A percentile compares a stretch with the other conserved stretches of the same genome.
phyloP scores from a whole-genome alignment of 192 early-diverging fungal genomes.

The Umbelopsis vinacea region DNA sequence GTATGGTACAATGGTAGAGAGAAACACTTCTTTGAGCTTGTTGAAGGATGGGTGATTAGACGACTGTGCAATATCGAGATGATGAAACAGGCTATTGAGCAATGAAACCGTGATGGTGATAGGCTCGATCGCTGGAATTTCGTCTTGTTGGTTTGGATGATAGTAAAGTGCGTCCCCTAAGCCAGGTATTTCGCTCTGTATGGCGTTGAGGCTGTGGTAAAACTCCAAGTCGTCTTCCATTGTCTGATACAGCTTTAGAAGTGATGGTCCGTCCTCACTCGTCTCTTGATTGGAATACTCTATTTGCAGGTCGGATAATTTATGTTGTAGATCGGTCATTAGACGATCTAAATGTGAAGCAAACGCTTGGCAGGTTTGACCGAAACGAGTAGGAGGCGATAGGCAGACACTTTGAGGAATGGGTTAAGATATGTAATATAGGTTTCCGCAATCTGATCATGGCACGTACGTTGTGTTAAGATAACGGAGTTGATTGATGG shows the following conservation, averaged over 20 bases:
- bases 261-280: not conserved
- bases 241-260: not conserved
- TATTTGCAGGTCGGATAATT: constrained; percentile 35
- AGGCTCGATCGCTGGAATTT: not conserved
- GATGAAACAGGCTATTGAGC: not conserved
- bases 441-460: constrained; percentile 1
- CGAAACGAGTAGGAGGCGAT: constrained; percentile 27
- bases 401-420: not conserved
- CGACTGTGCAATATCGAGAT: constrained; percentile 10
- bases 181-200: not conserved
- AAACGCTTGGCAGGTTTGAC: constrained; percentile 51
- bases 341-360: constrained; percentile 25
- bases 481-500: constrained; percentile 3
- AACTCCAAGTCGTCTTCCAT: not conserved
- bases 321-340: constrained; percentile 33
- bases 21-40: constrained; percentile 6
- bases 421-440: not conserved
- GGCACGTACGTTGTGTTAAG: constrained; percentile 10
- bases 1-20: constrained; percentile 29
- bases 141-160: not conserved
- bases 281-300: not conserved
- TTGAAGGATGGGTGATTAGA: not conserved
- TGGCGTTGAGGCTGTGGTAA: not conserved
- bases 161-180: not conserved
- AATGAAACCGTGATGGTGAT: not conserved